Conservation (phyloP, 305 asterid species). For the Solanum hybrid region DNA sequence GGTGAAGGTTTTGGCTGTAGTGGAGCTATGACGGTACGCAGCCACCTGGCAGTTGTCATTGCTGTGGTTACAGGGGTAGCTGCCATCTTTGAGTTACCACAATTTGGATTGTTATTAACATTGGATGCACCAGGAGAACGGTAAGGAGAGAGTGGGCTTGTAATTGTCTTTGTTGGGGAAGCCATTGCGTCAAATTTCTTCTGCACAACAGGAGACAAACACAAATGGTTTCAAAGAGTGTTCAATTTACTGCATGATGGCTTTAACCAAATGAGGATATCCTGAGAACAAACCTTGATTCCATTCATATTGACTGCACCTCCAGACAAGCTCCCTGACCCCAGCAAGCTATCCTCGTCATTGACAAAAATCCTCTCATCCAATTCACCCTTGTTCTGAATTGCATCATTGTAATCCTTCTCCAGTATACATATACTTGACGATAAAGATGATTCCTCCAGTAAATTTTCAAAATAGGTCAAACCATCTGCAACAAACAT, state of each 20-base stretch:
- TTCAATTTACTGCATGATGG: neutral
- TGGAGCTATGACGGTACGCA: slow-evolving; percentile 82
- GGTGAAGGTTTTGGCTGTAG: slow-evolving; percentile 76
- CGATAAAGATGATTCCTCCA: slow-evolving; percentile 58
- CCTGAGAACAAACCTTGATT: slow-evolving; percentile 51
- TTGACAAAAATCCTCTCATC: slow-evolving; percentile 83
- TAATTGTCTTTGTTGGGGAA: slow-evolving; percentile 78
- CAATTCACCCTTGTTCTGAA: slow-evolving; percentile 50
- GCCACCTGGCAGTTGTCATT: slow-evolving; percentile 97
- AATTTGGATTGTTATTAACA: slow-evolving; percentile 25
- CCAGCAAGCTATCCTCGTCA: slow-evolving; percentile 78
- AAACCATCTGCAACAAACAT: slow-evolving; percentile 59
- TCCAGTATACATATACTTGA: slow-evolving; percentile 54
- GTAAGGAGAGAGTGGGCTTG: slow-evolving; percentile 74
- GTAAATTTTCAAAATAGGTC: slow-evolving; percentile 64
- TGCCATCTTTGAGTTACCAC: slow-evolving; percentile 45
- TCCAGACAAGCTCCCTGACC: slow-evolving; percentile 74
- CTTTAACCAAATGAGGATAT: neutral
- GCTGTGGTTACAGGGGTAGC: slow-evolving; percentile 98
- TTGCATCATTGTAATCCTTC: slow-evolving; percentile 56
- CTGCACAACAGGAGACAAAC: slow-evolving; percentile 30
- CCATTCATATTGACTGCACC: slow-evolving; percentile 48
- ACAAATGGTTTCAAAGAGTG: neutral
- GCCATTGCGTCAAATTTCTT: slow-evolving; percentile 59
- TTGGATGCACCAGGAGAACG: slow-evolving; percentile 57